Conservation (phyloP, 176 grass and related monocot genomes). For the Aegilops longissima region DNA sequence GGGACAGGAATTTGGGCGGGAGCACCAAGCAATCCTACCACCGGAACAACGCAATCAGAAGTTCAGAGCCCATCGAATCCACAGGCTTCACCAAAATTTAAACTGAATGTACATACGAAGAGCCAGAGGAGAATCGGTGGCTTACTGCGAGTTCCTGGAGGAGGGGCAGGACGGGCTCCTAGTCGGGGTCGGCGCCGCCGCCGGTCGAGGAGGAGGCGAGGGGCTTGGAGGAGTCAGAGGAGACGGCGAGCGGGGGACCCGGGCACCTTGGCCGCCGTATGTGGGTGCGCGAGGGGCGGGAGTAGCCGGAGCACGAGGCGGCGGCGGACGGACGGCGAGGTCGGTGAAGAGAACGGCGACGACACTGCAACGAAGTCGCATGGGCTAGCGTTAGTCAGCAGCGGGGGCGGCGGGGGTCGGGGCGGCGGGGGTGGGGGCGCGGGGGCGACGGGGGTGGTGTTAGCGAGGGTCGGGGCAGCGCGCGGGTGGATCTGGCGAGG, state of each 20-base stretch:
- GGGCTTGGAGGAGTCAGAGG: slow-evolving; percentile 60
- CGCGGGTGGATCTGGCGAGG: no score
- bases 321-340: not conserved
- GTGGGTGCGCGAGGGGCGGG: not conserved
- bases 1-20: slow-evolving; percentile 65
- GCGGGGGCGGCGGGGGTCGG: no score
- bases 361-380: no score
- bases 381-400: no score
- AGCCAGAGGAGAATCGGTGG: no score
- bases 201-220: slow-evolving; percentile 5
- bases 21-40: slow-evolving; percentile 59
- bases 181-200: slow-evolving; percentile 15
- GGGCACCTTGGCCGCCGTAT: not conserved
- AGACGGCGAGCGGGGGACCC: slow-evolving; percentile 18
- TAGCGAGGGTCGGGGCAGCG: no score
- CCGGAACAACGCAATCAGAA: not conserved
- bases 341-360: no score
- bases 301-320: not conserved
- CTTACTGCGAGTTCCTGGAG: slow-evolving; percentile 63
- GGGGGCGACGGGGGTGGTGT: no score
- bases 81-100: no score
- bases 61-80: no score
- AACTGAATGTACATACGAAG: no score
- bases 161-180: slow-evolving; percentile 42
- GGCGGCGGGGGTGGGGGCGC: no score